A percentile compares a stretch with the other conserved stretches of the same genome.
Evolutionary conservation across 2,329 filamentous ascomycete species (phyloP).

Genomic region (Fusarium heterosporum): DNA sequence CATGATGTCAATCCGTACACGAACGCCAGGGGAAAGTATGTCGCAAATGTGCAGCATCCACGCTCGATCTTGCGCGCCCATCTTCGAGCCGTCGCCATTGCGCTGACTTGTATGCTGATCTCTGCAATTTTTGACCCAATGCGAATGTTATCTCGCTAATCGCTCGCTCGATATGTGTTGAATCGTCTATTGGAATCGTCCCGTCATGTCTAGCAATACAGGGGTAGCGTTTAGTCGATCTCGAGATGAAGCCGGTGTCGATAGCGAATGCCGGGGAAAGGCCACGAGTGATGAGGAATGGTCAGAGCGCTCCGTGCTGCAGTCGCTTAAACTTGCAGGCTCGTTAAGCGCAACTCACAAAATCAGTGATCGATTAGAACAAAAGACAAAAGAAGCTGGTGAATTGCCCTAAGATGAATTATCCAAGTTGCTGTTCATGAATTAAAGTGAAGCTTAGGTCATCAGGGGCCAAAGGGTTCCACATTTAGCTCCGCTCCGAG

Average conservation of each 20-base stretch:
- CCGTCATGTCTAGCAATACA: constrained; percentile 29
- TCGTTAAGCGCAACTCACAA: not conserved
- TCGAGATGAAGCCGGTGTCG: constrained; percentile 24
- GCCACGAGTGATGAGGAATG: not conserved
- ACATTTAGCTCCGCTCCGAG: constrained; percentile 28
- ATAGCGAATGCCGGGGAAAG: constrained; percentile 3
- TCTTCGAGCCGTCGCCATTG: constrained; percentile 63
- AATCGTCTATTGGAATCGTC: constrained; percentile 8
- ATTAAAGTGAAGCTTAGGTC: constrained; percentile 41
- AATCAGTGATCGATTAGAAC: constrained; percentile 14
- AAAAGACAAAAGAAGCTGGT: constrained; percentile 6
- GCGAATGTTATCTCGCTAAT: constrained; percentile 1
- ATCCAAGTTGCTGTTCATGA: constrained; percentile 6
- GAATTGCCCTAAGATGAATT: constrained; percentile 29
- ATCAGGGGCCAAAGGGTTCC: constrained; percentile 44
- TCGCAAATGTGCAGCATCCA: constrained; percentile 81
- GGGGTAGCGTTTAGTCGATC: constrained; percentile 18
- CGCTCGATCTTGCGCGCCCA: constrained; percentile 81
- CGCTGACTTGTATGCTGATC: constrained; percentile 5
- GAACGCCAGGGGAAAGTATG: constrained; percentile 88
- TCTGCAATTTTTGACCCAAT: not conserved
- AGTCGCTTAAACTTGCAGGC: not conserved
- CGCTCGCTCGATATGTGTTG: constrained; percentile 1
- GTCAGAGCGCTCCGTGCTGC: not conserved
- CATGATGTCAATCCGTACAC: constrained; percentile 92